These are phyloP conservation scores for Dendrocalamus sinicus DNA, from an alignment of 176 grass and related monocot genomes.

Conservation along the genomic window DNA sequence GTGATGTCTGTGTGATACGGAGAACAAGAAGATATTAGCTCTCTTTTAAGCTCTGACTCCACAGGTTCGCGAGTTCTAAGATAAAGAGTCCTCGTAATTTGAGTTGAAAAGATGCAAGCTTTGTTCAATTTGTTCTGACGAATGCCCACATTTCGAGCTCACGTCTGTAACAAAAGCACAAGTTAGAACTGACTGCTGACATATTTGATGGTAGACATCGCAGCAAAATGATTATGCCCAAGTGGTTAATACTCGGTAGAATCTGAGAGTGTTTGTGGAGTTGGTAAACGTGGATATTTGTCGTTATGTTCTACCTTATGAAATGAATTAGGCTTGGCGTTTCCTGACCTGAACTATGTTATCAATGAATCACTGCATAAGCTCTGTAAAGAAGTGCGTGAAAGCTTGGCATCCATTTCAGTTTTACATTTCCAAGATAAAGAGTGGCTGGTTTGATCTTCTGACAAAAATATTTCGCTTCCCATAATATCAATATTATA, in stretches of 20 bases:
- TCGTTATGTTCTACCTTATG: neutral
- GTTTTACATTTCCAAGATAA: conserved; percentile 3
- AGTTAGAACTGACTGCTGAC: neutral
- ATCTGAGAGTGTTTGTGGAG: neutral
- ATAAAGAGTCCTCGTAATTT: neutral
- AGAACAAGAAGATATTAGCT: neutral
- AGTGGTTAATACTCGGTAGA: neutral
- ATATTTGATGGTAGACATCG: neutral
- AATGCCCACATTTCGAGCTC: neutral
- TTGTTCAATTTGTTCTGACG: conserved; percentile 13
- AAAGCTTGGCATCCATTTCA: neutral
- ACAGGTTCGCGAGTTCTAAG: neutral
- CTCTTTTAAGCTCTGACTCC: conserved; percentile 5
- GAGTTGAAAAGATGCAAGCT: neutral
- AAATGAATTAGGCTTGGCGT: neutral
- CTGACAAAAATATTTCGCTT: neutral
- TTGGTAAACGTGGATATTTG: neutral
- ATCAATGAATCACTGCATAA: neutral
- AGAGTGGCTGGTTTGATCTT: neutral
- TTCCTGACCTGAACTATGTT: neutral
- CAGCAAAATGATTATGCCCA: neutral
- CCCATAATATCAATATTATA: neutral
- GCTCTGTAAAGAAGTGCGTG: neutral
- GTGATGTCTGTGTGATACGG: neutral
- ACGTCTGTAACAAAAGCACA: neutral